phyloP scores from a whole-genome alignment of 2,329 filamentous ascomycete species.

The Aspergillus flavus region DNA sequence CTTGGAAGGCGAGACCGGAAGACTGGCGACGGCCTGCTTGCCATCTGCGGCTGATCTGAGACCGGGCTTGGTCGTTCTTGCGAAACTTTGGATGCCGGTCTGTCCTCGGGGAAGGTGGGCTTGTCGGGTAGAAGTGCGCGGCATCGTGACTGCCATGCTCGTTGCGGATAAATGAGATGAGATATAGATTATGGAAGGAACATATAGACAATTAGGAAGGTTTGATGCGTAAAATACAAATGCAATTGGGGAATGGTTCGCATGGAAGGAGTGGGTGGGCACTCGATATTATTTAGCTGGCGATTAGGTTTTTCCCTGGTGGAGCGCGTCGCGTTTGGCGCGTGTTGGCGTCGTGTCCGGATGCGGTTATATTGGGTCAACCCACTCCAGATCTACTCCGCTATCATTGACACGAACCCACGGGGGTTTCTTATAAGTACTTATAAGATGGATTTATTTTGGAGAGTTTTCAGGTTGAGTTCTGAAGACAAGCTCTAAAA shows the following conservation, averaged over 20 bases:
- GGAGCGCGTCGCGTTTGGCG: constrained; percentile 24
- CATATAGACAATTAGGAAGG: constrained; percentile 12
- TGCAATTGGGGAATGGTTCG: constrained; percentile 10
- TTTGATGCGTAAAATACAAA: constrained; percentile 9
- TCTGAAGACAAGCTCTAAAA: neutral
- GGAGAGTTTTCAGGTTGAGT: neutral
- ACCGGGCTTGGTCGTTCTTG: constrained; percentile 48
- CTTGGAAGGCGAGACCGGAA: constrained; percentile 41
- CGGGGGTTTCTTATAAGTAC: neutral
- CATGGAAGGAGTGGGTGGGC: constrained; percentile 6
- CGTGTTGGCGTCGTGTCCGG: constrained; percentile 18
- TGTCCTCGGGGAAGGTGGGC: constrained; percentile 37
- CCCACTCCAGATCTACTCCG: neutral
- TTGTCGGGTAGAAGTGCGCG: constrained; percentile 33
- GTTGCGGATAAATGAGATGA: constrained; percentile 13
- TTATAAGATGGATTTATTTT: neutral
- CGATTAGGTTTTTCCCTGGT: constrained; percentile 13
- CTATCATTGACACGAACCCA: neutral
- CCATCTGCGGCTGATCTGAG: constrained; percentile 19
- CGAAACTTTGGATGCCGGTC: constrained; percentile 48
- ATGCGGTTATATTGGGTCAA: constrained; percentile 19
- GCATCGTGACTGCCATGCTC: constrained; percentile 31
- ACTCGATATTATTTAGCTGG: neutral
- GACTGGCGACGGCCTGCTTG: constrained; percentile 34
- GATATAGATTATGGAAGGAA: constrained; percentile 13